Conservation (phyloP, 768 basidiomycete genomes). For the Auricularia sp. region DNA sequence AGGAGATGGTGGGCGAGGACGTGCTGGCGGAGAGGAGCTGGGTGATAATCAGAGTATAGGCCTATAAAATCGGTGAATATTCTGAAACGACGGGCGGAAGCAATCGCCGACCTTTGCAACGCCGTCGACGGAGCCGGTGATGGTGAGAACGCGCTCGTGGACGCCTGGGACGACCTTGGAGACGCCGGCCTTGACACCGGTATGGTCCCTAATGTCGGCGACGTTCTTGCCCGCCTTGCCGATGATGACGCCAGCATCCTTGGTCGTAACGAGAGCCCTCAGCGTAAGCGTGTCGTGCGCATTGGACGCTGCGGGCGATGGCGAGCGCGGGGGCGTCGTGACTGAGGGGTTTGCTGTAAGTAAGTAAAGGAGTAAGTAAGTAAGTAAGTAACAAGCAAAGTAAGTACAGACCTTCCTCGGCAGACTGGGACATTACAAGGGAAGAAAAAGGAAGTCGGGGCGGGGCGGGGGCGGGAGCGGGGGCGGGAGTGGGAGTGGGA, state of each 20-base stretch:
- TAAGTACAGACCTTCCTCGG: not conserved
- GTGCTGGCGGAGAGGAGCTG: constrained; percentile 75
- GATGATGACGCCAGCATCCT: constrained; percentile 95
- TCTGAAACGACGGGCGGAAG: not conserved
- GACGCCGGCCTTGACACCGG: constrained; percentile 96
- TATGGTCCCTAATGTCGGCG: constrained; percentile 89
- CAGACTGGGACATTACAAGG: not conserved
- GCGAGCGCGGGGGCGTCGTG: constrained; percentile 1
- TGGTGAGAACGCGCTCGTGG: constrained; percentile 93
- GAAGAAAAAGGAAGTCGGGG: constrained; percentile 1
- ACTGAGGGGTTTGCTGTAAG: not conserved
- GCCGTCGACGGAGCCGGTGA: constrained; percentile 84
- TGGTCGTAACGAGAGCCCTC: constrained; percentile 90
- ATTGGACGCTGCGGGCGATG: not conserved
- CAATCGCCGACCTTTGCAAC: constrained; percentile 67
- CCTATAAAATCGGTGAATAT: constrained; percentile 34
- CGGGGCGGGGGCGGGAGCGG: not conserved
- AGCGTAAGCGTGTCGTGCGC: constrained; percentile 74
- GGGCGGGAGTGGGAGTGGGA: not conserved
- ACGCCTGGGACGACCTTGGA: constrained; percentile 97
- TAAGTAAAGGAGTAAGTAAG: not conserved
- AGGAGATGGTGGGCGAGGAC: constrained; percentile 51
- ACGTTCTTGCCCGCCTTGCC: constrained; percentile 97
- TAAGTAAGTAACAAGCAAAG: not conserved
- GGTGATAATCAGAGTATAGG: constrained; percentile 88